Base-by-base conservation (phyloP, 805 yeast species). In the Yamadazyma philogaea region DNA sequence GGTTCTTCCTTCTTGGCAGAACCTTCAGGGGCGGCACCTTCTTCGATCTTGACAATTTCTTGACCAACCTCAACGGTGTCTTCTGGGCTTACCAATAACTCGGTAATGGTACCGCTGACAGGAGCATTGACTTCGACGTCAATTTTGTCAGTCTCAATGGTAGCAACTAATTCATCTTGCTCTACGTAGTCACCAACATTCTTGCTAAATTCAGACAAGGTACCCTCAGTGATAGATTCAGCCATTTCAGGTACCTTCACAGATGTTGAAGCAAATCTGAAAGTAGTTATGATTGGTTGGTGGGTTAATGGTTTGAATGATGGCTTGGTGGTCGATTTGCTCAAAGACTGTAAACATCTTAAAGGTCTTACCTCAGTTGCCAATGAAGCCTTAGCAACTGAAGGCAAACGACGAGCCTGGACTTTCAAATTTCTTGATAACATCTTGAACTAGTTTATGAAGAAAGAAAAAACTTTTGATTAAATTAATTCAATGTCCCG, bases 241-340 rank as follows among this genome's bases (percentile, higher is more conserved):
- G 99, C 98, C 97, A 93, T 89, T 51, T 87, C 95, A 37, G 99
- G 99, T 17, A 93, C 98, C 66, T 89, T 87, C 40, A 91, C 95
- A 37, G 69, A 52, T 32, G 62, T 63, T 18, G 72, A 64, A 30
- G 70, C 72, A 35, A 62, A 63, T 56, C 75, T 63, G 48, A 51
- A 55, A 15, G 52, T 44, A 51, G 64, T 43, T 14, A 34, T 43
- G 20, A 43, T 40, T 16, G 43, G 33, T 40, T 36, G 39, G 17
- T 26, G 17, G 24, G 42, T 42, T 17, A 28, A 38, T 24, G 28
- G 12, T n/a, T 24, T 24, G 28, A 24, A 24, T 7, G 28, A 7
- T 24, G 28, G 12, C n/a, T n/a, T 24, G 28, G 28, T 24, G 28
- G 3, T 24, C 6, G 28, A 5, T 17, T 37, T 19, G 28, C 12